These are phyloP conservation scores for Melaleuca alternifolia DNA, from an alignment of 345 rosid genomes.

Conservation along the genomic window DNA sequence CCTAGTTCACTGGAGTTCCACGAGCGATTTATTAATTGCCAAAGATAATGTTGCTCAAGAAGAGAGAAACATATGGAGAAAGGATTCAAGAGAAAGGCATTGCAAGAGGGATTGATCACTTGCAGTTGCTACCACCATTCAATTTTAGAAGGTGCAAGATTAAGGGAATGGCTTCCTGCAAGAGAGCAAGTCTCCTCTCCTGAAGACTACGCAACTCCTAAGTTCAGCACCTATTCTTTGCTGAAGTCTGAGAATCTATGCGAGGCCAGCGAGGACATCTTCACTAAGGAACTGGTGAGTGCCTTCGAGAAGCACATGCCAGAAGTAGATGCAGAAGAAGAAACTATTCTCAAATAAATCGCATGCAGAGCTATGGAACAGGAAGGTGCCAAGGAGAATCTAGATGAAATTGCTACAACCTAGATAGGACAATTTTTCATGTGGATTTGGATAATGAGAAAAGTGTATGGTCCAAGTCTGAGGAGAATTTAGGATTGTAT, in stretches of 20 bases:
- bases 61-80: neutral
- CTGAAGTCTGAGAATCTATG: neutral
- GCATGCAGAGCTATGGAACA: constrained; percentile 1
- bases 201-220: constrained; percentile 17
- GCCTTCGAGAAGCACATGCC: constrained; percentile 19
- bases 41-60: neutral
- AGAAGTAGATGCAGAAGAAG: constrained; percentile 26
- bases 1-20: neutral
- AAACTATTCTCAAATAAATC: constrained; percentile 16
- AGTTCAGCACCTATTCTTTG: constrained; percentile 15
- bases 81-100: constrained; percentile 19
- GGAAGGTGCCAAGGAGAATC: constrained; percentile 1
- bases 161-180: constrained; percentile 15
- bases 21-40: neutral
- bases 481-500: neutral
- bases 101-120: constrained; percentile 14
- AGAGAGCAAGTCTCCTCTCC: constrained; percentile 17
- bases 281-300: constrained; percentile 21
- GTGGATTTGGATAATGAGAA: neutral
- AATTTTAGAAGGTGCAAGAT: constrained; percentile 9
- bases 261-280: neutral
- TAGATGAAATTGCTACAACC: neutral
- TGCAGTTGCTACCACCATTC: constrained; percentile 11
- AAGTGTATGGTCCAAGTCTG: neutral
- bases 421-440: neutral